Conservation (phyloP, 2,329 filamentous ascomycete genomes). For the Fusarium coicis region DNA sequence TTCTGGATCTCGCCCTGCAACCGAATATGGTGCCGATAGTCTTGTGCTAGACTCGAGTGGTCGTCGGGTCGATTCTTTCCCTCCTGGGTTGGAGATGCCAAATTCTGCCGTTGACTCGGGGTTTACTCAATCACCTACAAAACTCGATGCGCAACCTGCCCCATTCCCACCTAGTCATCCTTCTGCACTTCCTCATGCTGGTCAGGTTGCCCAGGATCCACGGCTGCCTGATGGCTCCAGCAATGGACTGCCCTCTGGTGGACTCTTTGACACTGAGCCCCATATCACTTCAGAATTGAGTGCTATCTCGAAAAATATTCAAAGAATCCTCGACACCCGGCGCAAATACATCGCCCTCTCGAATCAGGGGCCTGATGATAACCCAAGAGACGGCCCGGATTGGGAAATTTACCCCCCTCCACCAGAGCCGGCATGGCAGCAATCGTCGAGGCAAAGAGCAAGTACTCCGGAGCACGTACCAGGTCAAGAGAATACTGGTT, state of each 20-base stretch:
- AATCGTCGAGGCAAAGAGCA: slow-evolving; percentile 37
- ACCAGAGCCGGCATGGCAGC: slow-evolving; percentile 86
- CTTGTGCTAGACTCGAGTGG: slow-evolving; percentile 46
- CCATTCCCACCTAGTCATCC: slow-evolving; percentile 8
- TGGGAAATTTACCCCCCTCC: slow-evolving; percentile 94
- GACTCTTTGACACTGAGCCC: slow-evolving; percentile 74
- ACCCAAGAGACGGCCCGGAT: slow-evolving; percentile 83
- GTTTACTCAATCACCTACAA: slow-evolving; percentile 22
- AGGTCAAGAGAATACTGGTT: slow-evolving; percentile 32
- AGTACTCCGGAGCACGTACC: slow-evolving; percentile 27
- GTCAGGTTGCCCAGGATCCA: slow-evolving; percentile 18
- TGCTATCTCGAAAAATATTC: slow-evolving; percentile 89
- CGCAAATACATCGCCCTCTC: slow-evolving; percentile 91
- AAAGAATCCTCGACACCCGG: slow-evolving; percentile 86
- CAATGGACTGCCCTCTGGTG: slow-evolving; percentile 54
- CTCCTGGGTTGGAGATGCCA: slow-evolving; percentile 54
- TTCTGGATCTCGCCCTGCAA: slow-evolving; percentile 49
- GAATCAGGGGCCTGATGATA: slow-evolving; percentile 82
- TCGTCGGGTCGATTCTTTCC: slow-evolving; percentile 32
- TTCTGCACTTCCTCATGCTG: slow-evolving; percentile 11
- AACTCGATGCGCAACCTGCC: slow-evolving; percentile 16
- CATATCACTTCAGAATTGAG: slow-evolving; percentile 86
- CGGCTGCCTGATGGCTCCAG: slow-evolving; percentile 32
- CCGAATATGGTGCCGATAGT: slow-evolving; percentile 52
- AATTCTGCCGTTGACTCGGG: slow-evolving; percentile 27